phyloP scores from a whole-genome alignment of 2,329 filamentous ascomycete species.

The Chrysoporthe cubensis region DNA sequence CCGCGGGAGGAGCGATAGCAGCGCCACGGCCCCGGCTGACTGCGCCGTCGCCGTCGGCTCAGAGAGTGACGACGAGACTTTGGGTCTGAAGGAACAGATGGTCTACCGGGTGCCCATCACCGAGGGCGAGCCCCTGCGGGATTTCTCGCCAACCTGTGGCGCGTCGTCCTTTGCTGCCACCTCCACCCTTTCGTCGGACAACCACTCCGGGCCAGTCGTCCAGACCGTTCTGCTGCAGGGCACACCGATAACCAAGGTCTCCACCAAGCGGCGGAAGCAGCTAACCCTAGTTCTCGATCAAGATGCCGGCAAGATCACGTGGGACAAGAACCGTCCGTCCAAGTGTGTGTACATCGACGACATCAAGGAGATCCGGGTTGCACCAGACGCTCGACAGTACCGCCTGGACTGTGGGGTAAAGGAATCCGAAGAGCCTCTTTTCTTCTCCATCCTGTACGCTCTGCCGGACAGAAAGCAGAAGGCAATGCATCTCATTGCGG shows the following conservation, averaged over 20 bases:
- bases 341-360: slow-evolving; percentile 95
- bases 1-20: slow-evolving; percentile 81
- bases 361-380: slow-evolving; percentile 86
- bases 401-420: slow-evolving; percentile 79
- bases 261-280: slow-evolving; percentile 78
- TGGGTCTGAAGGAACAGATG: slow-evolving; percentile 55
- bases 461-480: slow-evolving; percentile 82
- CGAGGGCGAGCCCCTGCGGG: slow-evolving; percentile 48
- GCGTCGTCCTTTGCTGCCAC: slow-evolving; percentile 51
- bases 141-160: slow-evolving; percentile 54
- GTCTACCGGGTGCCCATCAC: slow-evolving; percentile 47
- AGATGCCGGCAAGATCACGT: slow-evolving; percentile 83
- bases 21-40: slow-evolving; percentile 66
- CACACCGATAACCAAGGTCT: slow-evolving; percentile 78
- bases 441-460: slow-evolving; percentile 90
- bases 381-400: slow-evolving; percentile 84
- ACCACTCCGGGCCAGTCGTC: slow-evolving; percentile 70
- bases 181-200: slow-evolving; percentile 39
- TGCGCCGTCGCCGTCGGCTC: slow-evolving; percentile 53
- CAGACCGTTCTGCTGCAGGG: slow-evolving; percentile 79
- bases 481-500: slow-evolving; percentile 84
- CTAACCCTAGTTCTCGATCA: slow-evolving; percentile 76
- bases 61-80: slow-evolving; percentile 56
- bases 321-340: slow-evolving; percentile 77
- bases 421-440: slow-evolving; percentile 69